These are phyloP conservation scores for Viridothelium virens DNA, from an alignment of 495 filamentous ascomycete species.

Conservation along the genomic window DNA sequence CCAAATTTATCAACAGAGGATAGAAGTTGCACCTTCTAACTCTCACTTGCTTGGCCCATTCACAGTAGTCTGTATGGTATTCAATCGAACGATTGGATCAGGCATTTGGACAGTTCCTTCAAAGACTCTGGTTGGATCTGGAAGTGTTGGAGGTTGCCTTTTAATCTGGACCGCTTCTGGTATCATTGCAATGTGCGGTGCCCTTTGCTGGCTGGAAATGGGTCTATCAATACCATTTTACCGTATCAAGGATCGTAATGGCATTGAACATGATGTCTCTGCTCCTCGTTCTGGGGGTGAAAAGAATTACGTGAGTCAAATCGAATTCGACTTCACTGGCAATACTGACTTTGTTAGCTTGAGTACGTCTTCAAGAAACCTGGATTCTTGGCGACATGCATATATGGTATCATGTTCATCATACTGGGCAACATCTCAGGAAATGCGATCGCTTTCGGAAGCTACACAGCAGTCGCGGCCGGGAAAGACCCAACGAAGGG, in stretches of 20 bases:
- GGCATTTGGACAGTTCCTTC: slow-evolving; percentile 26
- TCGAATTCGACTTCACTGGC: background rate
- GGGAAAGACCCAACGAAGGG: slow-evolving; percentile 20
- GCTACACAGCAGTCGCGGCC: slow-evolving; percentile 33
- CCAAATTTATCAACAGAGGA: background rate
- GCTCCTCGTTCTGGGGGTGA: slow-evolving; percentile 46
- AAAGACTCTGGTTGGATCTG: slow-evolving; percentile 33
- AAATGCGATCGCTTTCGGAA: slow-evolving; percentile 42
- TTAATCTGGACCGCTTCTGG: slow-evolving; percentile 37
- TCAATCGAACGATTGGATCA: slow-evolving; percentile 25
- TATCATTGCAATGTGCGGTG: slow-evolving; percentile 34
- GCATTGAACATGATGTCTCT: slow-evolving; percentile 16
- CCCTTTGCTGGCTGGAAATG: slow-evolving; percentile 38
- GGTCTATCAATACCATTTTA: slow-evolving; percentile 42
- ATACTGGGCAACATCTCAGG: slow-evolving; percentile 44
- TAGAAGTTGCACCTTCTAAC: slow-evolving; percentile 13
- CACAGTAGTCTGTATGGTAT: slow-evolving; percentile 15
- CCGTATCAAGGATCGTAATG: slow-evolving; percentile 25
- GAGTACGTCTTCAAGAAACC: slow-evolving; percentile 40
- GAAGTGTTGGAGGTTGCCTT: slow-evolving; percentile 35
- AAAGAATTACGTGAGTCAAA: slow-evolving; percentile 44
- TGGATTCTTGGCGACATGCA: slow-evolving; percentile 36
- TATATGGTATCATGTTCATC: slow-evolving; percentile 44
- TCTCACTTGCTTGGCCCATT: slow-evolving; percentile 14
- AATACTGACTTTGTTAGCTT: slow-evolving; percentile 30